Evolutionary conservation across 495 filamentous ascomycete species (phyloP).

Genomic region (Paragyromitra xinjiangensis): DNA sequence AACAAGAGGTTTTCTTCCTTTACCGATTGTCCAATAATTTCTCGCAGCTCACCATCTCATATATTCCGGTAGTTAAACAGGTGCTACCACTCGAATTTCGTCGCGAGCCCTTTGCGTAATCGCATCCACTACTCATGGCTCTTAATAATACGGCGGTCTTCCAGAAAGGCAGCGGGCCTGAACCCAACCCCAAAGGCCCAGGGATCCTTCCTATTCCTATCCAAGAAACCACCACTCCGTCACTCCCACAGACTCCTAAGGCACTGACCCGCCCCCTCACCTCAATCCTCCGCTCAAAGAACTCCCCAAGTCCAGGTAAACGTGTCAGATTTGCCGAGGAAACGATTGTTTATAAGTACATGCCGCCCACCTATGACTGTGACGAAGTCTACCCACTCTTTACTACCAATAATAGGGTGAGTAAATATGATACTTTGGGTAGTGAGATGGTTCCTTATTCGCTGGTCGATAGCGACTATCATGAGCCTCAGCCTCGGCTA

Average conservation of each 20-base stretch:
- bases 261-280: neutral
- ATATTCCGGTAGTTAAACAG: neutral
- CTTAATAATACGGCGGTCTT: no score
- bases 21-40: neutral
- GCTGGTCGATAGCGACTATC: neutral
- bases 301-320: neutral
- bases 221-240: neutral
- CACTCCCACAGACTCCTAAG: neutral
- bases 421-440: neutral
- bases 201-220: neutral
- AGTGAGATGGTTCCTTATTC: neutral
- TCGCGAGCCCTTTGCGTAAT: neutral
- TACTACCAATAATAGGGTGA: neutral
- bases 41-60: neutral
- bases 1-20: neutral
- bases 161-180: neutral
- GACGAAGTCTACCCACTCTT: neutral
- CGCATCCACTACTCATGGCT: neutral
- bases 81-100: neutral
- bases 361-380: neutral
- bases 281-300: neutral
- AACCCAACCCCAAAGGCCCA: neutral
- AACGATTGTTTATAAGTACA: neutral
- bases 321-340: neutral
- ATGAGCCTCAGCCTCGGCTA: neutral